phyloP scores from a whole-genome alignment of 768 basidiomycete genomes.

The Asterophora parasitica region DNA sequence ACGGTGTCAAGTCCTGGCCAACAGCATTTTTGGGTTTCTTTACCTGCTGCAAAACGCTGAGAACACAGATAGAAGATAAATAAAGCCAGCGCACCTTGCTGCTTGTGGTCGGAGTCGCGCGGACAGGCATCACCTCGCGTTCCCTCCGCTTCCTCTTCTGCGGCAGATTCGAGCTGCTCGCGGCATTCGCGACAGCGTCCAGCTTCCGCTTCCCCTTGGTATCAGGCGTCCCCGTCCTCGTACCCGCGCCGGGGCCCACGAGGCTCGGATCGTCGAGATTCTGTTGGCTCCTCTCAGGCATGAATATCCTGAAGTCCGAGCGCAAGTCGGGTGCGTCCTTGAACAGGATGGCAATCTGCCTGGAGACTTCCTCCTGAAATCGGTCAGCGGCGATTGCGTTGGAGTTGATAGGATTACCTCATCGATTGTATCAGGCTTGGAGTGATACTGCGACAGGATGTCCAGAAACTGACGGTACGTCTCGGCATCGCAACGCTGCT shows the following conservation, averaged over 20 bases:
- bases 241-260: constrained; percentile 20
- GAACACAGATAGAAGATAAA: constrained; percentile 5
- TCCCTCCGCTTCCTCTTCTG: constrained; percentile 71
- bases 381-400: constrained; percentile 13
- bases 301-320: constrained; percentile 69
- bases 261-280: constrained; percentile 38
- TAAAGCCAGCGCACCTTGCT: constrained; percentile 33
- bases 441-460: constrained; percentile 62
- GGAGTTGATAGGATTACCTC: constrained; percentile 36
- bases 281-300: constrained; percentile 56
- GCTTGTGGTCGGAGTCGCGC: constrained; percentile 24
- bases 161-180: constrained; percentile 37
- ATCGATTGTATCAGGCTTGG: constrained; percentile 54
- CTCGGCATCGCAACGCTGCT: constrained; percentile 86
- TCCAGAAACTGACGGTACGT: constrained; percentile 79
- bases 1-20: constrained; percentile 34
- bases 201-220: constrained; percentile 42
- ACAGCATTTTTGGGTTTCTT: constrained; percentile 37
- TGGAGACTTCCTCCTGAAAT: constrained; percentile 59
- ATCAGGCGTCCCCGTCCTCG: constrained; percentile 35
- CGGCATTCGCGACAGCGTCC: constrained; percentile 25
- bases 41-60: constrained; percentile 6
- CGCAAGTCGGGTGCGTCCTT: constrained; percentile 72
- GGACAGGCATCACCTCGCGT: constrained; percentile 31
- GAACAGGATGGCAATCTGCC: constrained; percentile 64